Evolutionary conservation across 1,284 basidiomycete species (phyloP).

Genomic region (Puccinia sorghi): DNA sequence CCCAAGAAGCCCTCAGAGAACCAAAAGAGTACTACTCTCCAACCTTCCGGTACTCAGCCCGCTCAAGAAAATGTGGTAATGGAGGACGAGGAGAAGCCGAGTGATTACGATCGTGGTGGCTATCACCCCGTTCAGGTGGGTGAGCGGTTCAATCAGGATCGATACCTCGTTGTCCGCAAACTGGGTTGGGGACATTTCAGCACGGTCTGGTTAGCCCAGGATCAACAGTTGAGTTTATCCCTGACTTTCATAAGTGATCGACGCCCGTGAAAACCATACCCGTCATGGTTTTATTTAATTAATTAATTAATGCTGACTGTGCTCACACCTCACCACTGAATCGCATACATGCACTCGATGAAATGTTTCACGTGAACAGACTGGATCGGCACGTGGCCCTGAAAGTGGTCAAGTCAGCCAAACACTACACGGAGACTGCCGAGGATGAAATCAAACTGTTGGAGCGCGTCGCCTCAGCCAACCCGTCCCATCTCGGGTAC

Average conservation of each 20-base stretch:
- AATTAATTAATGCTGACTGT: no score
- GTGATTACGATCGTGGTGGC: conserved; percentile 65
- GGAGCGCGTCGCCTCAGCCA: conserved; percentile 87
- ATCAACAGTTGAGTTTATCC: conserved; percentile 53
- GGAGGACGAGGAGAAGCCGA: conserved; percentile 61
- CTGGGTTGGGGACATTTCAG: conserved; percentile 97
- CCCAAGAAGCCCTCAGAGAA: no score
- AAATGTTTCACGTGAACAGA: conserved; percentile 61
- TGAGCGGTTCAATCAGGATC: conserved; percentile 80
- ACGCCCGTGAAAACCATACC: no score
- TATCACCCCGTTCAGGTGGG: conserved; percentile 94
- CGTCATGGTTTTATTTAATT: no score
- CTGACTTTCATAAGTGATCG: not conserved
- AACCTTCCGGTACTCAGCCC: conserved; percentile 44
- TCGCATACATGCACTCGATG: not conserved
- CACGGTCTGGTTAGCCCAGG: conserved; percentile 60
- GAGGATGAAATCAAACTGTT: conserved; percentile 98
- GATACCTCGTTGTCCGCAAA: conserved; percentile 90
- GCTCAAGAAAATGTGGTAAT: conserved; percentile 50
- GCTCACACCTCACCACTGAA: not conserved
- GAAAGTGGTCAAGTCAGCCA: conserved; percentile 97
- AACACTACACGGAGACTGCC: conserved; percentile 95
- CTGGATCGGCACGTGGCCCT: conserved; percentile 94
- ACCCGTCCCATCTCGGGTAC: conserved; percentile 61
- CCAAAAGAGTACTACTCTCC: no score